phyloP scores from a whole-genome alignment of 1,284 basidiomycete species.

The Stygiomarasmius scandens region DNA sequence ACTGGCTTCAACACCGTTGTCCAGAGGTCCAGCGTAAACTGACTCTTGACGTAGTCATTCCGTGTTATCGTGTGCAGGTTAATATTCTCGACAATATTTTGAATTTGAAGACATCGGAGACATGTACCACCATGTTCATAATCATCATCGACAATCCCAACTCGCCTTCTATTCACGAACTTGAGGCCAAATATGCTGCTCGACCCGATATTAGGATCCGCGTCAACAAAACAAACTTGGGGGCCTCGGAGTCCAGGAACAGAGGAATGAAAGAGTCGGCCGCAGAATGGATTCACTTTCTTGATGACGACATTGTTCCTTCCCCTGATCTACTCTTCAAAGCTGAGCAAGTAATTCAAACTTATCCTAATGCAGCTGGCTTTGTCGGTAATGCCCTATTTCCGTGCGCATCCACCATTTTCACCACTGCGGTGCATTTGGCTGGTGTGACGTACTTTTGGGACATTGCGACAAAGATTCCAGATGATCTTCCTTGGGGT shows the following conservation, averaged over 20 bases:
- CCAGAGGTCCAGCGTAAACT: conserved; percentile 32
- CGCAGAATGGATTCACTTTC: conserved; percentile 52
- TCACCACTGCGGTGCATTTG: conserved; percentile 56
- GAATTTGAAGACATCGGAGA: conserved; percentile 40
- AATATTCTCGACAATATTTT: conserved; percentile 47
- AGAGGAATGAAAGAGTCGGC: conserved; percentile 49
- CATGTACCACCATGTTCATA: conserved; percentile 54
- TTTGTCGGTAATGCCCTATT: conserved; percentile 57
- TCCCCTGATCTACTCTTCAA: conserved; percentile 45
- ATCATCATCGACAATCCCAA: conserved; percentile 58
- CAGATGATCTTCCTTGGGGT: conserved; percentile 58
- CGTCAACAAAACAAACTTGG: conserved; percentile 43
- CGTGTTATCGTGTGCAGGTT: conserved; percentile 57
- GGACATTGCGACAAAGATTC: conserved; percentile 57
- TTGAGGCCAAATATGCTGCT: conserved; percentile 37
- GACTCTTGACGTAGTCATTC: conserved; percentile 57
- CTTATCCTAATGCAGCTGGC: conserved; percentile 49
- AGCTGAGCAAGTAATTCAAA: conserved; percentile 49
- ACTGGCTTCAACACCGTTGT: conserved; percentile 36
- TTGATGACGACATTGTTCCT: conserved; percentile 61
- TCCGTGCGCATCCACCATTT: conserved; percentile 49
- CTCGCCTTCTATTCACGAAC: conserved; percentile 38
- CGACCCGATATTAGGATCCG: conserved; percentile 52
- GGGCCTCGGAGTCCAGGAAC: conserved; percentile 54
- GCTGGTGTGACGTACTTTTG: conserved; percentile 63